Percentiles rank a stretch among this genome's conserved stretches.
Evolutionary conservation across 257 asterid genomes (phyloP).

Genomic region (Rauvolfia tetraphylla): DNA sequence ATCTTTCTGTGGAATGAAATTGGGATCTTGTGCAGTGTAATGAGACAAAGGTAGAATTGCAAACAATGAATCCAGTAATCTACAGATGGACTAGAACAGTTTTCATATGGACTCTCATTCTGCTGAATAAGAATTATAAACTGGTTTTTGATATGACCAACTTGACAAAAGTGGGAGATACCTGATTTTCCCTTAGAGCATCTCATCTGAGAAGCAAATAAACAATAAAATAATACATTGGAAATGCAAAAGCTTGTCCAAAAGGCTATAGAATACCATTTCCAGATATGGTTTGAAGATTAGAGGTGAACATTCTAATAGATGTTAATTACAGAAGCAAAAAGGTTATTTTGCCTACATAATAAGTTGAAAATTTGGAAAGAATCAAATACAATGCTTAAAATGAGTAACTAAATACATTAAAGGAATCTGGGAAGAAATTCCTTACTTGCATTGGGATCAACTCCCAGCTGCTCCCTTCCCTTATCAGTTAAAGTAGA

Average conservation of each 20-base stretch:
- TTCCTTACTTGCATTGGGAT: slow-evolving; percentile 38
- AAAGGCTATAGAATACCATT: neutral
- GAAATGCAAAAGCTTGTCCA: neutral
- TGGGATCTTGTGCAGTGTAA: neutral
- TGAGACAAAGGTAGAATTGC: neutral
- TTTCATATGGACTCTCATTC: neutral
- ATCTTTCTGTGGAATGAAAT: neutral
- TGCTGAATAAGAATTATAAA: neutral
- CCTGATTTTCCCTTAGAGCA: neutral
- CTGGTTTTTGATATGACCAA: neutral
- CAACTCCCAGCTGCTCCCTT: slow-evolving; percentile 30
- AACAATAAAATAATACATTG: neutral
- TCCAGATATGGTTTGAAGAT: neutral
- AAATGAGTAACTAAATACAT: neutral
- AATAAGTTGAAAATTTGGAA: neutral
- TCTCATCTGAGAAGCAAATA: neutral
- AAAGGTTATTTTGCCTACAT: neutral
- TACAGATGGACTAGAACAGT: neutral
- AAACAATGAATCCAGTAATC: neutral
- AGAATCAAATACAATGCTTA: neutral
- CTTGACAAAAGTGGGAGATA: neutral
- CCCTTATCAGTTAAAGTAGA: slow-evolving; percentile 13
- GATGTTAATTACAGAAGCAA: neutral
- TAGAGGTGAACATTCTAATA: neutral
- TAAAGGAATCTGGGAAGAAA: neutral